Percentiles rank a stretch among this genome's conserved stretches.
Conservation (phyloP, 108 stramenopile genomes). For the Poteriospumella lacustris region DNA sequence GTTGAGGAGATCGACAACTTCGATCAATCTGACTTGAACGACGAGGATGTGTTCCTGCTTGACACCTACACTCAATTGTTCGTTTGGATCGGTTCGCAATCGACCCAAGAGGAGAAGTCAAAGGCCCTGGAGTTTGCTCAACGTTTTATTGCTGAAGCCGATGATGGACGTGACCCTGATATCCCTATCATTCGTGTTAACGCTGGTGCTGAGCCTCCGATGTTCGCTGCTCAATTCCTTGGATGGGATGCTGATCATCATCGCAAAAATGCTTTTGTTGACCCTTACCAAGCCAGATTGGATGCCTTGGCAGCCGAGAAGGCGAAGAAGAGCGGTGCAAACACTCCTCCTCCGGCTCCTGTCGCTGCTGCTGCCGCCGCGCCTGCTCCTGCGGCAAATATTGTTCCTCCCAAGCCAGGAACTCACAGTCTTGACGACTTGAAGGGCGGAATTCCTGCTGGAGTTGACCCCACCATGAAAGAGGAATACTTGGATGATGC, state of each 20-base stretch:
- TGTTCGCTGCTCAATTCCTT: constrained; percentile 55
- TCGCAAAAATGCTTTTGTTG: constrained; percentile 39
- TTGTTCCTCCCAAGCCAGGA: neutral
- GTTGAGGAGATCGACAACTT: constrained; percentile 48
- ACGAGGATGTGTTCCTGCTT: constrained; percentile 53
- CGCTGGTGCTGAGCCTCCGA: constrained; percentile 48
- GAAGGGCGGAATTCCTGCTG: constrained; percentile 22
- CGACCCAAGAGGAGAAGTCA: constrained; percentile 46
- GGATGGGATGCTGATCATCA: constrained; percentile 49
- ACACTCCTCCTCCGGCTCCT: neutral
- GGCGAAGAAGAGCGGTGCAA: constrained; percentile 16
- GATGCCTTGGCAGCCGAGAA: constrained; percentile 30
- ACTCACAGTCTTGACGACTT: constrained; percentile 34
- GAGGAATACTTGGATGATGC: constrained; percentile 42
- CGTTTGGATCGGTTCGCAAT: constrained; percentile 51
- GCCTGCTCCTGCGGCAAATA: neutral
- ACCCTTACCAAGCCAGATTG: constrained; percentile 55
- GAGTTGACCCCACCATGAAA: constrained; percentile 43
- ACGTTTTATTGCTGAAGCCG: constrained; percentile 42
- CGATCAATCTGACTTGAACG: constrained; percentile 53
- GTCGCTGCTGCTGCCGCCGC: neutral
- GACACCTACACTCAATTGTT: constrained; percentile 51
- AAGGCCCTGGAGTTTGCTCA: constrained; percentile 46
- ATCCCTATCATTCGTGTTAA: constrained; percentile 44
- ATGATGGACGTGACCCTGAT: constrained; percentile 50